Percentiles rank a stretch among this genome's conserved stretches.
phyloP scores from a whole-genome alignment of 164 flowering plant genomes.

The Berberis vulgaris region DNA sequence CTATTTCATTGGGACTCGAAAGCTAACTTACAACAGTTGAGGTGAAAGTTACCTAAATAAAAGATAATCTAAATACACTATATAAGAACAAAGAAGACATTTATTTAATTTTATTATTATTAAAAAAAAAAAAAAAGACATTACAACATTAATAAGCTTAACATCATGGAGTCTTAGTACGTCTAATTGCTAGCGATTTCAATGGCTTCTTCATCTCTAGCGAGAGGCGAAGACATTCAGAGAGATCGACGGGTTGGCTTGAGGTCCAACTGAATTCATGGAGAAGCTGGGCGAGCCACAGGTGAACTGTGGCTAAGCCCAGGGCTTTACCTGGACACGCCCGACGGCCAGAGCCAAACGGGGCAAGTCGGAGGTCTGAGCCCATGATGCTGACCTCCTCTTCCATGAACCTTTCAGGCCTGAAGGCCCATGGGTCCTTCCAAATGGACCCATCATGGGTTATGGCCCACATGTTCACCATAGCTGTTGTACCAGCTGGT shows the following conservation, averaged over 20 bases:
- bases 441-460: conserved; percentile 61
- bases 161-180: conserved; percentile 4
- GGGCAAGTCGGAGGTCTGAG: conserved; percentile 64
- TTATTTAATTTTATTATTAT: too few species aligned
- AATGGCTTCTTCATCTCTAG: conserved; percentile 72
- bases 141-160: too few species aligned
- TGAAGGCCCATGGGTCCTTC: conserved; percentile 61
- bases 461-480: conserved; percentile 98
- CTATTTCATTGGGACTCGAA: too few species aligned
- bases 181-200: conserved; percentile 24
- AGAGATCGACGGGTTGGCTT: conserved; percentile 45
- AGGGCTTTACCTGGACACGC: conserved; percentile 67
- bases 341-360: conserved; percentile 75
- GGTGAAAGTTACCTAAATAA: too few species aligned
- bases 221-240: conserved; percentile 57
- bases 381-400: conserved; percentile 69
- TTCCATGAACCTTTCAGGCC: conserved; percentile 56
- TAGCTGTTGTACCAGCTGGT: conserved; percentile 81
- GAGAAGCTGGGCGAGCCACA: conserved; percentile 62
- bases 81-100: too few species aligned
- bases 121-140: too few species aligned
- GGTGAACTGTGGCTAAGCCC: conserved; percentile 57
- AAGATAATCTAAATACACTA: too few species aligned
- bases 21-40: too few species aligned
- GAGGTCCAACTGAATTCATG: conserved; percentile 51